A percentile compares a stretch with the other conserved stretches of the same genome.
phyloP scores from a whole-genome alignment of 2,329 filamentous ascomycete species.

The Coniella vitis region DNA sequence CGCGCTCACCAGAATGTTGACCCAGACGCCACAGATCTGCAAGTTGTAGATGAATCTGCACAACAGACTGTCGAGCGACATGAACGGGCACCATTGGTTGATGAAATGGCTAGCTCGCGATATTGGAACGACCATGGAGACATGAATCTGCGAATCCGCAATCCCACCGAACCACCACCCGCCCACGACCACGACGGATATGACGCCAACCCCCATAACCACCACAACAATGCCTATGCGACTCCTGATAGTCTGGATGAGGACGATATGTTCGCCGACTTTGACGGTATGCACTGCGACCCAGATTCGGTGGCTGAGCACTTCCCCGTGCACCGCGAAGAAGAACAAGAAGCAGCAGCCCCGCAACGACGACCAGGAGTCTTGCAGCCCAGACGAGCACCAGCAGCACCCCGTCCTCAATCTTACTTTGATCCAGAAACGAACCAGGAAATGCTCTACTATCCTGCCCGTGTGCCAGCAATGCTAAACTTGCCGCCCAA shows the following conservation, averaged over 20 bases:
- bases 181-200: slow-evolving; percentile 15
- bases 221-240: slow-evolving; percentile 43
- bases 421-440: slow-evolving; percentile 58
- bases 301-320: slow-evolving; percentile 34
- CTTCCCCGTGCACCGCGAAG: slow-evolving; percentile 16
- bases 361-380: slow-evolving; percentile 16
- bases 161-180: slow-evolving; percentile 6
- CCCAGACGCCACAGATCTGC: slow-evolving; percentile 18
- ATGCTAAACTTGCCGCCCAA: slow-evolving; percentile 90
- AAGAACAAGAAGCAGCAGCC: slow-evolving; percentile 16
- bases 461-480: slow-evolving; percentile 87
- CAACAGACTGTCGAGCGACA: slow-evolving; percentile 7
- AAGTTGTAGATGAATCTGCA: slow-evolving; percentile 17
- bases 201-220: slow-evolving; percentile 32
- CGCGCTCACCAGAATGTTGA: slow-evolving; percentile 31
- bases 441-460: slow-evolving; percentile 82
- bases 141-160: slow-evolving; percentile 5
- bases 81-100: slow-evolving; percentile 17
- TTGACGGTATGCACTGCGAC: slow-evolving; percentile 72
- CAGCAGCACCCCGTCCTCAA: slow-evolving; percentile 36
- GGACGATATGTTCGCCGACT: slow-evolving; percentile 66
- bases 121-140: slow-evolving; percentile 14
- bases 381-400: slow-evolving; percentile 11
- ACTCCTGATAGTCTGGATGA: slow-evolving; percentile 59
- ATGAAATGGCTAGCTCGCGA: slow-evolving; percentile 4